Evolutionary conservation across 192 early-diverging fungal species (phyloP), one percentile per base, ranked within the genome.

Genomic region (Backusella australiensis): DNA sequence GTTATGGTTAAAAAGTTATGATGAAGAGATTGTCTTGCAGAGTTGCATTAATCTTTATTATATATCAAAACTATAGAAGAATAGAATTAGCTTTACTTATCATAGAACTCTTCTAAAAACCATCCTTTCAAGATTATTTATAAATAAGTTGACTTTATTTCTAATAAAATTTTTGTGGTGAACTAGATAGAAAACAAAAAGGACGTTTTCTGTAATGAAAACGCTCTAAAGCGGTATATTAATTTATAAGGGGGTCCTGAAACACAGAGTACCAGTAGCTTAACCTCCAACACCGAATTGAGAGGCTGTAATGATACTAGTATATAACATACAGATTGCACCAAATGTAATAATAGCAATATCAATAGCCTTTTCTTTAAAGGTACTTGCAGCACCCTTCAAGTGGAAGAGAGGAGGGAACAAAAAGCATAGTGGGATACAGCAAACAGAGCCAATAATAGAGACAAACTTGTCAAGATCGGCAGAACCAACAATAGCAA

Each of bases 341-440:
- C 93, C 94, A 86, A 96, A 90, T 0, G 84, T 81, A 44, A 90
- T 86, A 35, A 95, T 71, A 19, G 85, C 41, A 44, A 91, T 77
- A 76, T 96, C 94, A 59, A 87, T 86, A 19, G 83, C 69, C 23
- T 85, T 83, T 42, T 74, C 69, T 68, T 84, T 72, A 65, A 82
- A 82, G 15, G 85, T 86, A 42, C 75, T 72, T 15, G 92, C 90
- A 17, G 89, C 81, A n/a, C 79, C 85, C 52, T 84, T 85, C 66
- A 85, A 87, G 77, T 94, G 93, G 85, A 94, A 95, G 32, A 94
- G 63, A 1, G 92, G 86, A 5, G 94, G 93, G 80, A 92, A 94
- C 42, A 94, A 85, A 66, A 95, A 93, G 67, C 89, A 89, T 12
- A 93, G 71, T 79, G 92, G 90, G 82, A 93, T 79, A 85, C 92